These are phyloP conservation scores for Sordariomycetes sp. DNA, from an alignment of 2,329 filamentous ascomycete genomes.

Conservation along the genomic window DNA sequence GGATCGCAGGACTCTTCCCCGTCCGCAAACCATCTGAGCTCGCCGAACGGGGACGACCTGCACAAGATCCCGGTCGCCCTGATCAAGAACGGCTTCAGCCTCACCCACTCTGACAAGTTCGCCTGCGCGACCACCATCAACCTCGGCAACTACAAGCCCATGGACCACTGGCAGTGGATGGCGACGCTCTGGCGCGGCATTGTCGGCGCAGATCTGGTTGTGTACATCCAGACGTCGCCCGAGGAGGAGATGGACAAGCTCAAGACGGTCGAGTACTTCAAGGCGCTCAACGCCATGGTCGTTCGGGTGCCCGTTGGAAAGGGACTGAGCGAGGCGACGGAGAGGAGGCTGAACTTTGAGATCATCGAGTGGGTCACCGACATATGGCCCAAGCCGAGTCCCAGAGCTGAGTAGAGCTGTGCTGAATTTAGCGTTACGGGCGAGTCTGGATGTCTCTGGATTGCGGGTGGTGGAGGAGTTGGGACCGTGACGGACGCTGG, in stretches of 20 bases:
- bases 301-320: conserved; percentile 35
- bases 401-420: too few relatives aligned
- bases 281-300: conserved; percentile 43
- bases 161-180: conserved; percentile 98
- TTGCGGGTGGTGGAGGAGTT: too few relatives aligned
- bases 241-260: conserved; percentile 23
- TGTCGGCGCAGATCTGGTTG: conserved; percentile 69
- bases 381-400: conserved; percentile 4
- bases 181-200: conserved; percentile 87
- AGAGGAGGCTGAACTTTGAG: conserved; percentile 76
- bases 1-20: not conserved
- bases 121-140: conserved; percentile 62
- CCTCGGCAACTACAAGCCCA: conserved; percentile 63
- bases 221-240: conserved; percentile 47
- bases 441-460: too few relatives aligned
- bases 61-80: conserved; percentile 54
- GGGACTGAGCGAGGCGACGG: conserved; percentile 56
- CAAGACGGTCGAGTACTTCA: conserved; percentile 46
- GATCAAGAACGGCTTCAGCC: conserved; percentile 68
- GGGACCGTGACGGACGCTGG: too few relatives aligned
- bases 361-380: conserved; percentile 70
- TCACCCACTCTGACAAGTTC: conserved; percentile 68
- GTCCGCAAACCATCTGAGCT: not conserved
- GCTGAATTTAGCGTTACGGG: too few relatives aligned
- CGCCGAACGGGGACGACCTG: not conserved